phyloP scores from a whole-genome alignment of 2,329 filamentous ascomycete species.

The Colletotrichum brevisporum region DNA sequence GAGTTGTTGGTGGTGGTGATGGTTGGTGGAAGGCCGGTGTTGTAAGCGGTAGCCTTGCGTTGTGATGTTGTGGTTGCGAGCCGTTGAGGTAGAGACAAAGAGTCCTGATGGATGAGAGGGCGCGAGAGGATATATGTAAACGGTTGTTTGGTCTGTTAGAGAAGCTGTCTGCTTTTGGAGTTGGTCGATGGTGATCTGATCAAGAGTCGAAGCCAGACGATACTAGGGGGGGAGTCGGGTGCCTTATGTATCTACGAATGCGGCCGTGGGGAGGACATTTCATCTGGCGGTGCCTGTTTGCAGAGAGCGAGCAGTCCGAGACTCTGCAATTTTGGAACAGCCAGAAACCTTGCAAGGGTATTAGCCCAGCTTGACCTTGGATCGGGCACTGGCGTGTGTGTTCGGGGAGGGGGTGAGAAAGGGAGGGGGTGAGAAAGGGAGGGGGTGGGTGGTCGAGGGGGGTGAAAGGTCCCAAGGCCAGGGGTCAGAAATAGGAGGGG shows the following conservation, averaged over 20 bases:
- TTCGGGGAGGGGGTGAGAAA: slow-evolving; percentile 6
- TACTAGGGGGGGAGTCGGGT: slow-evolving; percentile 36
- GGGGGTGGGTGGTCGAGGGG: slow-evolving; percentile 7
- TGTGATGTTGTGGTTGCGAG: slow-evolving; percentile 12
- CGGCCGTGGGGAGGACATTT: slow-evolving; percentile 33
- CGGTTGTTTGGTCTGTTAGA: slow-evolving; percentile 16
- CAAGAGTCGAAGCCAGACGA: not conserved
- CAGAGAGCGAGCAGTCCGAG: slow-evolving; percentile 38
- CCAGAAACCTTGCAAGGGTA: slow-evolving; percentile 40
- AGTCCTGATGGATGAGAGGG: slow-evolving; percentile 24
- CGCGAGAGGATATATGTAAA: slow-evolving; percentile 25
- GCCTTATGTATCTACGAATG: slow-evolving; percentile 42
- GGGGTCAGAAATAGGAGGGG: slow-evolving; percentile 17
- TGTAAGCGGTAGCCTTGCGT: slow-evolving; percentile 17
- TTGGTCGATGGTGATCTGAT: slow-evolving; percentile 31
- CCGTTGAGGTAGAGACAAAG: slow-evolving; percentile 31
- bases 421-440: slow-evolving; percentile 5
- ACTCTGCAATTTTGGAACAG: slow-evolving; percentile 40
- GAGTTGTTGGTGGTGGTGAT: slow-evolving; percentile 38
- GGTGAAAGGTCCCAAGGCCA: slow-evolving; percentile 1
- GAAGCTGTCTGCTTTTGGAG: slow-evolving; percentile 23
- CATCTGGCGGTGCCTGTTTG: slow-evolving; percentile 39
- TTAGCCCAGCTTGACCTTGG: slow-evolving; percentile 40
- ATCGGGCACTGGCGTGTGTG: slow-evolving; percentile 37
- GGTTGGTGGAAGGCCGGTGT: slow-evolving; percentile 7